Evolutionary conservation across 2,329 filamentous ascomycete genomes (phyloP).

Genomic region (Fusarium sp.): DNA sequence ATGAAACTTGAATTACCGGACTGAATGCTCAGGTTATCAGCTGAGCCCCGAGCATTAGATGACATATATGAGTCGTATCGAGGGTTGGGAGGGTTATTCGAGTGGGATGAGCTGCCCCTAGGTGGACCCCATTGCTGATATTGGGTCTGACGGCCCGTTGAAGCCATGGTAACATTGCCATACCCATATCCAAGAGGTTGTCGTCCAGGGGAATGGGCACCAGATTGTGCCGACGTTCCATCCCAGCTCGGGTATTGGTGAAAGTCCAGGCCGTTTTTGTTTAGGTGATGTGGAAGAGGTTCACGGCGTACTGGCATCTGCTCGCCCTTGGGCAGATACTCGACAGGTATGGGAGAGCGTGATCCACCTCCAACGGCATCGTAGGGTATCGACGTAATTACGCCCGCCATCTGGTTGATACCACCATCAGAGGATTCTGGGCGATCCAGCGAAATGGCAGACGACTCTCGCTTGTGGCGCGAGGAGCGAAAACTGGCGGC

Average conservation of each 20-base stretch:
- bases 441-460: slow-evolving; percentile 75
- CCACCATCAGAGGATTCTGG: slow-evolving; percentile 71
- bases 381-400: slow-evolving; percentile 90
- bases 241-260: slow-evolving; percentile 88
- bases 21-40: slow-evolving; percentile 64
- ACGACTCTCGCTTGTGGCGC: slow-evolving; percentile 78
- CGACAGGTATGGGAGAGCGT: slow-evolving; percentile 75
- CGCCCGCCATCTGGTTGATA: slow-evolving; percentile 79
- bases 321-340: slow-evolving; percentile 76
- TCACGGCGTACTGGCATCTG: slow-evolving; percentile 72
- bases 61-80: slow-evolving; percentile 72
- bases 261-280: slow-evolving; percentile 79
- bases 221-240: slow-evolving; percentile 57
- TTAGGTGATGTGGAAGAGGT: slow-evolving; percentile 83
- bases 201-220: slow-evolving; percentile 68
- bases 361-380: slow-evolving; percentile 73
- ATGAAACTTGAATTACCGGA: slow-evolving; percentile 63
- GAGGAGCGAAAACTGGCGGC: slow-evolving; percentile 73
- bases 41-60: slow-evolving; percentile 66
- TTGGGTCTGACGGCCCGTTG: slow-evolving; percentile 75
- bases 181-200: slow-evolving; percentile 58
- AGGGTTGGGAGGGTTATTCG: slow-evolving; percentile 61
- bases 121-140: slow-evolving; percentile 77
- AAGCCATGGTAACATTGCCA: slow-evolving; percentile 75
- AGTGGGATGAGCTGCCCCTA: slow-evolving; percentile 64